phyloP scores from a whole-genome alignment of 2,329 filamentous ascomycete species.

The Colletotrichum tropicicola region DNA sequence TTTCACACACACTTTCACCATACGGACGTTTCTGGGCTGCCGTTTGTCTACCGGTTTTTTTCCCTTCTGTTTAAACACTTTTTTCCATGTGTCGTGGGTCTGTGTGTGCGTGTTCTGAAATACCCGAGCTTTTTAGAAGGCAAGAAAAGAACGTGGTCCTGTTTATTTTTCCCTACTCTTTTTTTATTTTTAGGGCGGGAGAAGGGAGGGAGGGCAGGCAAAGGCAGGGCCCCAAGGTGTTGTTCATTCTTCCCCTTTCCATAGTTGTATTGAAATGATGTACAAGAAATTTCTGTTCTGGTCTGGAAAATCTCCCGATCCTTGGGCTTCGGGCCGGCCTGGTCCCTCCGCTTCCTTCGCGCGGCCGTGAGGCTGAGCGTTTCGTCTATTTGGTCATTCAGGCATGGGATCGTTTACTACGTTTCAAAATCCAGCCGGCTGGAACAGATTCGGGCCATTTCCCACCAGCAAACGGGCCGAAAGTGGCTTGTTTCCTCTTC shows the following conservation, averaged over 20 bases:
- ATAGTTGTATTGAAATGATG: conserved; percentile 29
- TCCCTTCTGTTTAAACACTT: neutral
- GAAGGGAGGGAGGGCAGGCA: neutral
- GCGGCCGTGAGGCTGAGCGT: too few relatives aligned
- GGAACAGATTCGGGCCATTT: too few relatives aligned
- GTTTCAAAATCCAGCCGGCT: too few relatives aligned
- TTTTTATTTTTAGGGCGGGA: neutral
- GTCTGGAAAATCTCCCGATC: neutral
- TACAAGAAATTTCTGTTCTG: conserved; percentile 14
- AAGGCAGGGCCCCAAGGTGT: neutral
- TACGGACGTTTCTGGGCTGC: conserved; percentile 4
- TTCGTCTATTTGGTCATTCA: too few relatives aligned
- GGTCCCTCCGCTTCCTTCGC: too few relatives aligned
- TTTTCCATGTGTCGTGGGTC: conserved; percentile 18
- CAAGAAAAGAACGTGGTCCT: conserved; percentile 22
- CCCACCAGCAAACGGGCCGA: too few relatives aligned
- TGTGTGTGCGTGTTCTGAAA: conserved; percentile 27
- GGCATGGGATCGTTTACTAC: too few relatives aligned
- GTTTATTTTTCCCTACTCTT: conserved; percentile 3
- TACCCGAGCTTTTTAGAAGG: conserved; percentile 31
- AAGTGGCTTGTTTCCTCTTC: too few relatives aligned
- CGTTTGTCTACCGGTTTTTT: neutral
- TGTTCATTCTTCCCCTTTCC: conserved; percentile 27
- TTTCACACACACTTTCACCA: neutral
- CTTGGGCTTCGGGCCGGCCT: neutral